phyloP scores from a whole-genome alignment of 2,329 filamentous ascomycete genomes.

The Lizonia empirigonia region DNA sequence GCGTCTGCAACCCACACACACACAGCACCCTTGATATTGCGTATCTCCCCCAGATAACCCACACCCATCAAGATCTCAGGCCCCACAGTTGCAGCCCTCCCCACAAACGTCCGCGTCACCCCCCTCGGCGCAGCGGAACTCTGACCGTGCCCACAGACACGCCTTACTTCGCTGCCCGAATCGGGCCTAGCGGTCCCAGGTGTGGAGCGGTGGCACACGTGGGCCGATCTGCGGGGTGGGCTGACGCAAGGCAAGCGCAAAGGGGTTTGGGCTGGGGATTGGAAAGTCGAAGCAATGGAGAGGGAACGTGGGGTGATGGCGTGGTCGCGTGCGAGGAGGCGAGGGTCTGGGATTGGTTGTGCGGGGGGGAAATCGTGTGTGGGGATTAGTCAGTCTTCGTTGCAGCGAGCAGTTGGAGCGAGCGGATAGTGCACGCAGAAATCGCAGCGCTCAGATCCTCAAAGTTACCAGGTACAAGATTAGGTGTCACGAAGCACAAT shows the following conservation, averaged over 20 bases:
- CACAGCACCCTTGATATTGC: too few relatives aligned
- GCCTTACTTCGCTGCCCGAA: neutral
- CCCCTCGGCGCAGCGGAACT: conserved; percentile 15
- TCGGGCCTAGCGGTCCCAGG: conserved; percentile 4
- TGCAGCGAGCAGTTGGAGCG: too few relatives aligned
- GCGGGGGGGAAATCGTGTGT: too few relatives aligned
- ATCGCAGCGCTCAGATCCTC: too few relatives aligned
- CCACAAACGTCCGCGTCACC: neutral
- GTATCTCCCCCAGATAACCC: too few relatives aligned
- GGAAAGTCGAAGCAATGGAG: neutral
- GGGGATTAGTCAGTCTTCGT: too few relatives aligned
- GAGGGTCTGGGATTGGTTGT: neutral
- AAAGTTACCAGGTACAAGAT: neutral
- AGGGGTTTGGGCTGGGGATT: neutral
- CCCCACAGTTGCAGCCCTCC: neutral
- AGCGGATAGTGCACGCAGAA: too few relatives aligned
- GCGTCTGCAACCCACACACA: too few relatives aligned
- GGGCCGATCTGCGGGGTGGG: conserved; percentile 15
- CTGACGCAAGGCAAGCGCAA: neutral
- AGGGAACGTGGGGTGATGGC: neutral
- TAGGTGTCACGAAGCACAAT: neutral
- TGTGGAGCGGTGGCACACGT: conserved; percentile 14
- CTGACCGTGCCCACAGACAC: neutral
- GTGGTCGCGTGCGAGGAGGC: neutral
- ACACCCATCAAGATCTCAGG: too few relatives aligned